Conservation (phyloP, 441 rosid species). For the Brassica hybrid region DNA sequence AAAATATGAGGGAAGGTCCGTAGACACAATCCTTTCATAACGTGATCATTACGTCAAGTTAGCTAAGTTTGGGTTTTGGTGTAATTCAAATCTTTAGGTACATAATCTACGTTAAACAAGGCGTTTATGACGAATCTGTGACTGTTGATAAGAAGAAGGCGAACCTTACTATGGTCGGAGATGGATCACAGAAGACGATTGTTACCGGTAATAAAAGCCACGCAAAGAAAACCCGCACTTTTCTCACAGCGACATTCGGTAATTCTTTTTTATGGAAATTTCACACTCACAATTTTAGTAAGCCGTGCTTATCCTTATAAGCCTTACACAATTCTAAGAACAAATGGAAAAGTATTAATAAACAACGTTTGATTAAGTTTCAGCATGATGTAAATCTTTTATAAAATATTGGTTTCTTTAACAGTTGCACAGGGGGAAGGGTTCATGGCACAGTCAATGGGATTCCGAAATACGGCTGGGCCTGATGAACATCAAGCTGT, state of each 20-base stretch:
- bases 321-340: not conserved
- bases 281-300: not conserved
- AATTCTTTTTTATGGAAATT: not conserved
- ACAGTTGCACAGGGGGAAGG: constrained; percentile 62
- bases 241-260: constrained; percentile 70
- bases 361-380: not conserved
- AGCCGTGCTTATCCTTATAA: not conserved
- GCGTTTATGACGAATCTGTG: constrained; percentile 67
- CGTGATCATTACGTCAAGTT: constrained; percentile 7
- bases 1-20: constrained; percentile 56
- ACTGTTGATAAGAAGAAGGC: constrained; percentile 54
- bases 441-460: constrained; percentile 70
- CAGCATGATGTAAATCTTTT: not conserved
- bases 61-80: not conserved
- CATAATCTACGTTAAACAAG: constrained; percentile 66
- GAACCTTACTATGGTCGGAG: constrained; percentile 76
- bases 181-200: constrained; percentile 75
- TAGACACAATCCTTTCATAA: not conserved
- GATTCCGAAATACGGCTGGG: constrained; percentile 81
- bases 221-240: constrained; percentile 60
- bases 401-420: constrained; percentile 14
- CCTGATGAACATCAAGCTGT: constrained; percentile 68
- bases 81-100: constrained; percentile 48
- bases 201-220: constrained; percentile 62
- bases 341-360: not conserved